Base-by-base conservation (phyloP, 345 rosid genomes). In the Trapa bicornis region DNA sequence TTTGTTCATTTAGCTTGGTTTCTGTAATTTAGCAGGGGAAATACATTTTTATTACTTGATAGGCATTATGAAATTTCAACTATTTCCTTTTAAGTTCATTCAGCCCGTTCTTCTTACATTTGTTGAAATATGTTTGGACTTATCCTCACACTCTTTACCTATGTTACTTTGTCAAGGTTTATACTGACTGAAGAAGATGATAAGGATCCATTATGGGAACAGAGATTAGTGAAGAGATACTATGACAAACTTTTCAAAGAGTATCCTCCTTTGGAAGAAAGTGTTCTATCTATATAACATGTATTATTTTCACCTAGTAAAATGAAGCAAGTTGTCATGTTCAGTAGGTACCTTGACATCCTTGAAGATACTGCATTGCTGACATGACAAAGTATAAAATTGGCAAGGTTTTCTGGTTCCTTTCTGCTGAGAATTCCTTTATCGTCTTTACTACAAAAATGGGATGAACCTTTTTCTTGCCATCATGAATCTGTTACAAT, bases 161-260 rank as follows among this genome's bases (percentile, higher is more conserved):
- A 64, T 38, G 65, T 29, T 57, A n/a, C 11, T 68, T 70, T 32
- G 16, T 71, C 48, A 69, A 90, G 97, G 84, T 90, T 93, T 76
- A 87, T 94, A 75, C 91, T 96, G 39, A 76, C 96, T 0, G 97
- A 91, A 80, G 99, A 94, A 84, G 99, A 94, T 84, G 97, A 91
- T 75, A 69, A 77, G 75, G 71, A 83, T 61, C 77, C 83, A 61
- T 94, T 97, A 8, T 94, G 96, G 97, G 97, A 94, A 82, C 96
- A 87, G 78, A 91, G 89, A 78, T 85, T 89, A 61, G 97, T 91
- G 81, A 89, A 89, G 83, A 86, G 93, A 64, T 94, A 91, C 77
- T 89, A 94, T 81, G 91, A 83, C 79, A 91, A 87, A 81, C 97
- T 94, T 70, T 94, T 94, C 37, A 94, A 86, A 73, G 96, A 94